phyloP scores from a whole-genome alignment of 2,329 filamentous ascomycete genomes.

The Allantophomopsis cytisporea region DNA sequence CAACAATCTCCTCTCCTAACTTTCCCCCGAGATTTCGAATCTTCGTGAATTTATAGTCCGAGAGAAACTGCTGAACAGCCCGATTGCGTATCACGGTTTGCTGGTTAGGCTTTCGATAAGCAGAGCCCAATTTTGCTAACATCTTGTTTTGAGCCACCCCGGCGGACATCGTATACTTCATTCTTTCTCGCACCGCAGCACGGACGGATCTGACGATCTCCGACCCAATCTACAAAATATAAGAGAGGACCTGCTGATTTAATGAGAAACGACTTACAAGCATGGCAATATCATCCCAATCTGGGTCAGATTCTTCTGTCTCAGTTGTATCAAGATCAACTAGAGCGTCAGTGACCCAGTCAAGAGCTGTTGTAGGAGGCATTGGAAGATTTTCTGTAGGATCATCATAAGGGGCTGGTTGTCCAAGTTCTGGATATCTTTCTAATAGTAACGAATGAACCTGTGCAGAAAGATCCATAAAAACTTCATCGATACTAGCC shows the following conservation, averaged over 20 bases:
- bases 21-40: conserved; percentile 94
- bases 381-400: conserved; percentile 56
- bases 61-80: conserved; percentile 66
- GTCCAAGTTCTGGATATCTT: conserved; percentile 59
- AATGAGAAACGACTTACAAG: not conserved
- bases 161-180: conserved; percentile 85
- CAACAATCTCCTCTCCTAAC: conserved; percentile 72
- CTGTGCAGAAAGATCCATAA: conserved; percentile 79
- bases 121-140: conserved; percentile 85
- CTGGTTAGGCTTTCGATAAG: conserved; percentile 82
- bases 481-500: conserved; percentile 90
- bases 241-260: conserved; percentile 16
- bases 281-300: conserved; percentile 23
- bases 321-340: conserved; percentile 62
- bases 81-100: conserved; percentile 90
- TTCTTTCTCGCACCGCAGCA: conserved; percentile 47
- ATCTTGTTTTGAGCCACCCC: conserved; percentile 89
- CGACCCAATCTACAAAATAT: conserved; percentile 45
- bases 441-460: conserved; percentile 63
- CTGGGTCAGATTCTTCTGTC: conserved; percentile 66
- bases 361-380: conserved; percentile 59
- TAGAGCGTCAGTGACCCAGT: conserved; percentile 76
- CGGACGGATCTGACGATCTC: conserved; percentile 77
- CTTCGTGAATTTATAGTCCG: conserved; percentile 83
- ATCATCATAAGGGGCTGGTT: conserved; percentile 61